Percentiles rank a stretch among this genome's conserved stretches.
Conservation (phyloP, 2,329 filamentous ascomycete species). For the Trichoderma atrobrunneum region DNA sequence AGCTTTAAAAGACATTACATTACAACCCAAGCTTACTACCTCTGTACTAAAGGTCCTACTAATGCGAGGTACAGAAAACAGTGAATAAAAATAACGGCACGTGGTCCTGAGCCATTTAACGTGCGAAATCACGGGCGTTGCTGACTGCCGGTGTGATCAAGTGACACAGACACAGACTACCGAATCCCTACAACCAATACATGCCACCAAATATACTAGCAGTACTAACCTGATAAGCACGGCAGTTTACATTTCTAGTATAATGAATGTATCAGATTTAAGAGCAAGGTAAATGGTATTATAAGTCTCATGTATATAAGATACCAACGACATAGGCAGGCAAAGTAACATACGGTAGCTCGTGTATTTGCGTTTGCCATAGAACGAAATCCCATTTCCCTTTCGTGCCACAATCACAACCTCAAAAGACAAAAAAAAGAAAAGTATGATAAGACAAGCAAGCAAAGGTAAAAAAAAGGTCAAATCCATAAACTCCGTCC, state of each 20-base stretch:
- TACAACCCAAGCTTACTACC: neutral
- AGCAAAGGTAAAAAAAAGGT: neutral
- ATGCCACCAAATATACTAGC: neutral
- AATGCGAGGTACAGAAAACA: neutral
- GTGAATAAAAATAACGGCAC: neutral
- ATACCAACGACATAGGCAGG: neutral
- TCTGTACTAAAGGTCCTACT: too few relatives aligned
- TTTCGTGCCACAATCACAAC: neutral
- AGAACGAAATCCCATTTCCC: neutral
- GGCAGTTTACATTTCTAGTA: neutral
- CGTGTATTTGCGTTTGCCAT: slow-evolving; percentile 8
- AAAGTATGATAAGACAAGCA: neutral
- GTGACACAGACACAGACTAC: neutral
- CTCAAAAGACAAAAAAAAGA: neutral
- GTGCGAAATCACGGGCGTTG: neutral
- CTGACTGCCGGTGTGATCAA: neutral
- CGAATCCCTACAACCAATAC: neutral
- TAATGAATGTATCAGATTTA: too few relatives aligned
- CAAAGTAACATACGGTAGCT: neutral
- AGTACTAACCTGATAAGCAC: neutral
- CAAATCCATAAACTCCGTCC: slow-evolving; percentile 12
- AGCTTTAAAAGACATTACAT: neutral
- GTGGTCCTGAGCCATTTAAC: slow-evolving; percentile 8
- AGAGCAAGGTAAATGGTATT: neutral
- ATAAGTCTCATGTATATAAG: neutral